These are phyloP conservation scores for Ramaria sp. DNA, from an alignment of 768 basidiomycete species.

Conservation along the genomic window DNA sequence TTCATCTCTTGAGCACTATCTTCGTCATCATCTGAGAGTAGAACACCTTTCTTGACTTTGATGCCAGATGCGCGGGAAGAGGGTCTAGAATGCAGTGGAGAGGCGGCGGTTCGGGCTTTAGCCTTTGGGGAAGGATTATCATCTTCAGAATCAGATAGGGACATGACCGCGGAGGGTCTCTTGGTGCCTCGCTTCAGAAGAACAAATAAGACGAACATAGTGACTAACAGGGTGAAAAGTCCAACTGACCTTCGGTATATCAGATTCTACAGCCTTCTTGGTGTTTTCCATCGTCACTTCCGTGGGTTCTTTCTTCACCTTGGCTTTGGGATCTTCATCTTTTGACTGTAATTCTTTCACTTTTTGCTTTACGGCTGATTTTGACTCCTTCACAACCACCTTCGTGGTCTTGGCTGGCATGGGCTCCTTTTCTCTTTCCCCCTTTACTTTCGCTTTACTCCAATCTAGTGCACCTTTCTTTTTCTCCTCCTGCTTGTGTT, in stretches of 20 bases:
- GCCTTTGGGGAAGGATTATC: conserved; percentile 10
- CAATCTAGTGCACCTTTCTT: conserved; percentile 48
- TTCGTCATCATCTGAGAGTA: conserved; percentile 58
- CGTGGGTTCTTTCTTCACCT: not conserved
- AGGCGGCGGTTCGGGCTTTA: not conserved
- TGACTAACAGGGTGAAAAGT: not conserved
- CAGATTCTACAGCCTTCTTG: not conserved
- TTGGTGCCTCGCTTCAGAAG: conserved; percentile 18
- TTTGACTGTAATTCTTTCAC: conserved; percentile 2
- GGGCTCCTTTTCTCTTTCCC: not conserved
- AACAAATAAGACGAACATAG: not conserved
- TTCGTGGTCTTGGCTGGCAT: not conserved
- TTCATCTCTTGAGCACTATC: conserved; percentile 9
- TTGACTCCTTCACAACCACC: not conserved
- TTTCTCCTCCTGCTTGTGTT: not conserved
- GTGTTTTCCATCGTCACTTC: not conserved
- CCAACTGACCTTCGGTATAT: not conserved
- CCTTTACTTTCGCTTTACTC: conserved; percentile 45
- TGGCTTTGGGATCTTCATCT: not conserved
- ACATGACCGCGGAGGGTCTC: conserved; percentile 23
- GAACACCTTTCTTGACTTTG: conserved; percentile 34
- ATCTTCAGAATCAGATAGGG: conserved; percentile 23
- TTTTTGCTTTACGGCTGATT: not conserved
- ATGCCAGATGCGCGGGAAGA: not conserved
- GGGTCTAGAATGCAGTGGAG: not conserved